Percentiles rank a stretch among this genome's conserved stretches.
These are phyloP conservation scores for Agrocybe chaxingu DNA, from an alignment of 768 basidiomycete species.

Conservation along the genomic window DNA sequence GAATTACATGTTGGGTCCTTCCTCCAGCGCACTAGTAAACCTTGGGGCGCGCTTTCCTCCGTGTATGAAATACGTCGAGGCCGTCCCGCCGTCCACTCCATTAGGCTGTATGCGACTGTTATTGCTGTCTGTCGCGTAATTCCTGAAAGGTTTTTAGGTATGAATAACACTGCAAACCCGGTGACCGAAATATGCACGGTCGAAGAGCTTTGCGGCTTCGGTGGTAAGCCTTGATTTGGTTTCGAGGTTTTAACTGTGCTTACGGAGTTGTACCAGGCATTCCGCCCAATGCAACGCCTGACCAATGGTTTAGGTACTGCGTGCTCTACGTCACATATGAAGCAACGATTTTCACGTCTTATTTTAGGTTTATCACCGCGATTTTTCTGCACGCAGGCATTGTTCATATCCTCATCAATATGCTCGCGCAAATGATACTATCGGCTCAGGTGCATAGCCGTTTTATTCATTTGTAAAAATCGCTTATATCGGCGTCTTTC, in stretches of 20 bases:
- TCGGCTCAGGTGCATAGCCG: slow-evolving; percentile 60
- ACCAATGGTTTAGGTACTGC: slow-evolving; percentile 44
- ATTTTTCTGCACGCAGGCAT: slow-evolving; percentile 96
- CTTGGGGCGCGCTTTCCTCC: slow-evolving; percentile 91
- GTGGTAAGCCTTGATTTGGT: slow-evolving; percentile 49
- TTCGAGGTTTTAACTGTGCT: neutral
- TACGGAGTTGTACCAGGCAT: slow-evolving; percentile 29
- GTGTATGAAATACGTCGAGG: slow-evolving; percentile 77
- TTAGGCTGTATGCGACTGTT: slow-evolving; percentile 52
- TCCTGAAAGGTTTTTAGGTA: slow-evolving; percentile 38
- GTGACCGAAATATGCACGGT: slow-evolving; percentile 67
- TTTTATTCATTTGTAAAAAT: neutral
- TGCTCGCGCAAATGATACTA: slow-evolving; percentile 81
- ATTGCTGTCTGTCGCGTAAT: neutral
- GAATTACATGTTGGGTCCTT: slow-evolving; percentile 91
- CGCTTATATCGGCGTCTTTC: neutral
- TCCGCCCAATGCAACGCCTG: slow-evolving; percentile 32
- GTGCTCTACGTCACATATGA: slow-evolving; percentile 6
- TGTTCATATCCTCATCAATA: slow-evolving; percentile 87
- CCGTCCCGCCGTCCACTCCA: slow-evolving; percentile 48
- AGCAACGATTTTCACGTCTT: slow-evolving; percentile 4
- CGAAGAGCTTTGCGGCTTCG: slow-evolving; percentile 86
- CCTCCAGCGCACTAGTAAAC: slow-evolving; percentile 77
- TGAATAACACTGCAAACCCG: slow-evolving; percentile 85
- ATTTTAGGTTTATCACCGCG: slow-evolving; percentile 72